These are phyloP conservation scores for Parasarocladium wereldwijsianum DNA, from an alignment of 2,329 filamentous ascomycete genomes.

Conservation along the genomic window DNA sequence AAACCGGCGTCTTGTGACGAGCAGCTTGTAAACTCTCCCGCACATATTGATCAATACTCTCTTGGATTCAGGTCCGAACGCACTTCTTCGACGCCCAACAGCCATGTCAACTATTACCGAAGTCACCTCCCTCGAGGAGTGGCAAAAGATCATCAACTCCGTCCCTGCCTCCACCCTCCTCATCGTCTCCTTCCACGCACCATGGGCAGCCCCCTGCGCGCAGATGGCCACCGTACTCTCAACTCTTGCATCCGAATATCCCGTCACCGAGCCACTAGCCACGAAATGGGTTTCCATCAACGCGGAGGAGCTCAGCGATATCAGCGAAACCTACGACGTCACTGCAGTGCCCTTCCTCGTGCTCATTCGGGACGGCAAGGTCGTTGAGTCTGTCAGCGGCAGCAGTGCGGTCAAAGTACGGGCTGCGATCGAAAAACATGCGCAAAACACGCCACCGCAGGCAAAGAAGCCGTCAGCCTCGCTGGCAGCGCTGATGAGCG, in stretches of 20 bases:
- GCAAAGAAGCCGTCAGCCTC: conserved; percentile 11
- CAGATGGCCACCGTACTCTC: conserved; percentile 83
- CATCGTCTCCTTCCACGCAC: conserved; percentile 87
- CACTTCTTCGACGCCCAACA: too few species aligned
- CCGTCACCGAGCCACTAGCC: conserved; percentile 46
- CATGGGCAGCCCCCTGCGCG: conserved; percentile 90
- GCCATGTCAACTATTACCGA: conserved; percentile 65
- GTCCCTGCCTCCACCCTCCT: conserved; percentile 58
- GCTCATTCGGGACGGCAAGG: conserved; percentile 58
- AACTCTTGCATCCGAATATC: conserved; percentile 77
- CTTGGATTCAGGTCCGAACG: too few species aligned
- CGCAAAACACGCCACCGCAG: conserved; percentile 29
- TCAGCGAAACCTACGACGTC: conserved; percentile 87
- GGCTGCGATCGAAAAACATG: conserved; percentile 71
- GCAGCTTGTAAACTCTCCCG: too few species aligned
- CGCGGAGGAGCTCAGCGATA: conserved; percentile 83
- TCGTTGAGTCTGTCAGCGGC: conserved; percentile 76
- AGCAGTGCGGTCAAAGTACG: conserved; percentile 80
- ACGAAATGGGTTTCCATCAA: conserved; percentile 84
- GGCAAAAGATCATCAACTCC: conserved; percentile 51
- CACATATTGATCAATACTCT: too few species aligned
- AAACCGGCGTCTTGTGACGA: too few species aligned
- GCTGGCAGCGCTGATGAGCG: conserved; percentile 2
- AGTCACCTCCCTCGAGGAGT: conserved; percentile 59
- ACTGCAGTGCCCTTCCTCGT: conserved; percentile 89